These are phyloP conservation scores for Picochlorum sp. DNA, from an alignment of 139 green algal species.

Conservation along the genomic window DNA sequence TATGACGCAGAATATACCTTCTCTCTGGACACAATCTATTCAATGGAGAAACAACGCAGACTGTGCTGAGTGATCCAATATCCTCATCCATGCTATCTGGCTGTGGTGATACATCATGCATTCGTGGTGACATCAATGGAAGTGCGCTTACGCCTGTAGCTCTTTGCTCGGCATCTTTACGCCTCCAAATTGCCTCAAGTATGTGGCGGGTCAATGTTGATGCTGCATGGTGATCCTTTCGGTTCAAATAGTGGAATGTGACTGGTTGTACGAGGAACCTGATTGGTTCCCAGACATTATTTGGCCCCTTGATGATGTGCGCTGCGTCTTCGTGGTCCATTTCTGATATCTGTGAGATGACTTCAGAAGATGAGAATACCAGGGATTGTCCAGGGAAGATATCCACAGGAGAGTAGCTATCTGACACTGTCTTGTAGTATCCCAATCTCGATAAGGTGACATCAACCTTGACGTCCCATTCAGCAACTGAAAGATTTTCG, in stretches of 20 bases:
- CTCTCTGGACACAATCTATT: constrained; percentile 32
- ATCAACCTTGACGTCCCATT: constrained; percentile 24
- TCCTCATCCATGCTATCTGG: constrained; percentile 1
- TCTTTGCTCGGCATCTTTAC: constrained; percentile 8
- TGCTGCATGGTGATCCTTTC: background rate
- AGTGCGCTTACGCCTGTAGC: background rate
- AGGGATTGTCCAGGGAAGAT: constrained; percentile 35
- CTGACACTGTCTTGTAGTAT: constrained; percentile 44
- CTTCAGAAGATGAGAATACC: constrained; percentile 22
- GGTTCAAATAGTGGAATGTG: background rate
- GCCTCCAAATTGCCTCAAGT: background rate
- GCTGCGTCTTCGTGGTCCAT: constrained; percentile 10
- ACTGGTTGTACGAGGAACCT: background rate
- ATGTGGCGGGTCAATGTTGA: constrained; percentile 1
- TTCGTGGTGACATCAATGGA: constrained; percentile 17
- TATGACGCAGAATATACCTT: constrained; percentile 25
- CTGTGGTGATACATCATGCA: background rate
- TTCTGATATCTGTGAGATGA: background rate
- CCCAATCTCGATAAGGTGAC: constrained; percentile 26
- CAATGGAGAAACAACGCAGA: constrained; percentile 18
- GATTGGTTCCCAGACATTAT: constrained; percentile 17
- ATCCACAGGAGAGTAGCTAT: constrained; percentile 22
- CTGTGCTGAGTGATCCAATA: constrained; percentile 10
- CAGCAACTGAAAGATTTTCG: background rate
- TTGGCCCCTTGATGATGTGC: constrained; percentile 12